Evolutionary conservation across 495 filamentous ascomycete species (phyloP), one percentile per base, ranked within the genome.

Genomic region (Podospora pseudoanserina): DNA sequence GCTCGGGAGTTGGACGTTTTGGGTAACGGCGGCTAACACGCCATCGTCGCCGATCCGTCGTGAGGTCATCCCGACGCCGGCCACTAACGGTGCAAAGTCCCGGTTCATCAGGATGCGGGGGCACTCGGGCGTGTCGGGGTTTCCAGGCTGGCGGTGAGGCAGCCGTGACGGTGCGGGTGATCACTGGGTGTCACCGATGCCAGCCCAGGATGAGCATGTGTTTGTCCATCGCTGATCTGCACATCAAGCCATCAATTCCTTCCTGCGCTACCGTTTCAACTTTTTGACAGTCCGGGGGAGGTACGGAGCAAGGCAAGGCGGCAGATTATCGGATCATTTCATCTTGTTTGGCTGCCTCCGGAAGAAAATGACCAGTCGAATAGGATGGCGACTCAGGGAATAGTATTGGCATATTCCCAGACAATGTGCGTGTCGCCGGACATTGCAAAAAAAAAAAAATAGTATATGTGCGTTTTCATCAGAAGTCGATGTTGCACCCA

Each of bases 1-100:
- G 54, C 61, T 54, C 63, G n/a, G 30, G 20, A 58, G 55, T 60
- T 60, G 58, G 58, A 23, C 30, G 56, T 64, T 64, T 34, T 23
- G 55, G 62, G 60, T 32, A 65, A 65, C 68, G 64, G 66, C 66
- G 71, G 44, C 60, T 73, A 68, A 68, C 60, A 70, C 65, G 67
- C 67, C 65, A 62, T 62, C 26, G 34, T 23, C 67, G 64, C 68
- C 66, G 68, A 66, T 70, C 71, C 34, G 63, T 59, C 5, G 66
- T 61, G 65, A 68, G 59, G 65, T 23, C 39, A 60, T 65, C 55
- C 65, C 0, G 18, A 56, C 23, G 64, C 65, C 67, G 61, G 57
- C 62, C 67, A 67, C 9, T 58, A 26, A 58, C 57, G 60, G 16
- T 18, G 20, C 20, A 26, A 26, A 44, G 56, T 54, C 55, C 5